Percentiles rank a stretch among this genome's conserved stretches.
These are phyloP conservation scores for Trichothecium sympodiale DNA, from an alignment of 2,329 filamentous ascomycete genomes.

Conservation along the genomic window DNA sequence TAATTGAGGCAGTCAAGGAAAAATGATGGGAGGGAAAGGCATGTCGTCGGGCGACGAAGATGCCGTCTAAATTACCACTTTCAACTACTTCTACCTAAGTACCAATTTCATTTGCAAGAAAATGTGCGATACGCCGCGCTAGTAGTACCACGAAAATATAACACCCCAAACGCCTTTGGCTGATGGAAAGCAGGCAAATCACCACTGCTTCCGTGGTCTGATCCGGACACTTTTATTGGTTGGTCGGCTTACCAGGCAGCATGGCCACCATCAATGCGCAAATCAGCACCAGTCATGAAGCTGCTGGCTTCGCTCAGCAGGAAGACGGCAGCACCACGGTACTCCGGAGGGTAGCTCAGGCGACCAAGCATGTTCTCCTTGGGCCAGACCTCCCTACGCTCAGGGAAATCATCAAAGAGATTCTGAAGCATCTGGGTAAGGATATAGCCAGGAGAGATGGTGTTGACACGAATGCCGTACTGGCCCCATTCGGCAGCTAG, in stretches of 20 bases:
- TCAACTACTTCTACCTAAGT: no score
- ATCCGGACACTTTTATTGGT: not conserved
- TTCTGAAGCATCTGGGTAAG: constrained; percentile 74
- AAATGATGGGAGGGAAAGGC: constrained; percentile 7
- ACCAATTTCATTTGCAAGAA: no score
- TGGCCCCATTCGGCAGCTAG: constrained; percentile 64
- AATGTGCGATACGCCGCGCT: no score
- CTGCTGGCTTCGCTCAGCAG: constrained; percentile 58
- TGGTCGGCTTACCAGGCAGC: constrained; percentile 37
- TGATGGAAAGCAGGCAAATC: no score
- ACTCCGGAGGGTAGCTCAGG: constrained; percentile 57
- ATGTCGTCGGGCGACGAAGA: no score
- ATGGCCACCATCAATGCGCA: constrained; percentile 64
- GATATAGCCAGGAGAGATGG: constrained; percentile 55
- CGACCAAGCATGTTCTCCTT: constrained; percentile 75
- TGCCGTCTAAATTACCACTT: no score
- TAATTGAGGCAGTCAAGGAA: constrained; percentile 11
- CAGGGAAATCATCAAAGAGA: constrained; percentile 66
- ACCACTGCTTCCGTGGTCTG: not conserved
- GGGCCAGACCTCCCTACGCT: constrained; percentile 58
- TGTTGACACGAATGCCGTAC: constrained; percentile 69
- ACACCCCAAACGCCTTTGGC: no score
- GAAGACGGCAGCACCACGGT: constrained; percentile 62
- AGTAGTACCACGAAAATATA: no score
- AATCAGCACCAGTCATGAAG: constrained; percentile 66